Base-by-base conservation (phyloP, 2,329 filamentous ascomycete species). In the Teratosphaeriaceae sp. region DNA sequence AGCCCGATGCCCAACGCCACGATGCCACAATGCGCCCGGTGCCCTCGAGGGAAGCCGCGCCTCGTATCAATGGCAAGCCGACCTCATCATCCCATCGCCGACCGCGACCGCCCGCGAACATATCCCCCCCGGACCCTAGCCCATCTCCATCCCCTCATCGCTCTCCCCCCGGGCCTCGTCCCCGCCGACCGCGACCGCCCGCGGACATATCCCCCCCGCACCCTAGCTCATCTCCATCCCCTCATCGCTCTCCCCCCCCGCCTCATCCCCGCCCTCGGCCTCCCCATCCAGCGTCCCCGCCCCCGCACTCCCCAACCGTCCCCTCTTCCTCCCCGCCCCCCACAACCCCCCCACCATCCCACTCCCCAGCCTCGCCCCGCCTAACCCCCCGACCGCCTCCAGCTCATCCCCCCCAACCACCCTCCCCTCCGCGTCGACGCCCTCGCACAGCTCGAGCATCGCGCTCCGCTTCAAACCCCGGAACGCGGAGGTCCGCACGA, bases 361-460 rank as follows among this genome's bases (percentile, higher is more conserved):
- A 42, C 62, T 67, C 50, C 64, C 71, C 48, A 68, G 62, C 43
- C 65, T 64, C n/a, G 69, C 72, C 7, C 69, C 67, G 21, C 71
- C 72, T 20, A 78, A 62, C 5, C 71, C 73, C 9, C 75, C 75
- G 2, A 80, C 71, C 45, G 74, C 68, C 50, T 82, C 80, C 12
- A 94, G 71, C 62, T 96, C 88, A 49, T 94, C 86, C 33, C 90
- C 90, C 41, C 85, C 85, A 5, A 97, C 76, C 5, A 98, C 84
- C 20, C 90, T 78, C n/a, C 89, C 88, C 59, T 97, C 92, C 56
- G 82, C 84, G 64, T 96, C 88, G 33, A 95, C 85, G 61, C 95
- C 89, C 64, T 95, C 88, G 42, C 87, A 94, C 8, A 98, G 76
- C 59, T 96, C 90, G 43, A 97, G 84, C 44, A 98, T 73, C 18